Evolutionary conservation across 257 asterid species (phyloP).

Genomic region (Handroanthus guayacan): DNA sequence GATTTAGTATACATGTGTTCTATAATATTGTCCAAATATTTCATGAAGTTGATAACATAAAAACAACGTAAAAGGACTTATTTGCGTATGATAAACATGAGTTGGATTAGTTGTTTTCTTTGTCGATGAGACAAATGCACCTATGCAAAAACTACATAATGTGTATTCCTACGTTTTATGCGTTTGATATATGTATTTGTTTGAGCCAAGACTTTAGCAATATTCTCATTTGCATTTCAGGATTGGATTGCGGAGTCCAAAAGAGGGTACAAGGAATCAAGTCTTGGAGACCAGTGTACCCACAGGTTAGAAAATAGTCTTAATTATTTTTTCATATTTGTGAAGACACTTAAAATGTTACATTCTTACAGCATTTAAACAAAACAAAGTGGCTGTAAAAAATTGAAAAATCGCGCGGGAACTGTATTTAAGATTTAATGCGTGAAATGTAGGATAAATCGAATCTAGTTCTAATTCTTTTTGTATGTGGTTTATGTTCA

Average conservation of each 20-base stretch:
- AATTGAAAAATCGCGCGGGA: neutral
- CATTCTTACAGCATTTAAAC: neutral
- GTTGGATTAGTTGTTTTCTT: neutral
- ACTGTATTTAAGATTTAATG: neutral
- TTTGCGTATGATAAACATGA: neutral
- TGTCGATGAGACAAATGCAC: neutral
- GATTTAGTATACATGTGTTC: neutral
- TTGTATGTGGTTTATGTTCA: conserved; percentile 14
- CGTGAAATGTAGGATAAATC: neutral
- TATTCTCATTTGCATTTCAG: conserved; percentile 38
- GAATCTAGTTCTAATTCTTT: neutral
- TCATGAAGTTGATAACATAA: neutral
- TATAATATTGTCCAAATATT: neutral
- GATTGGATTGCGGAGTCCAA: conserved; percentile 64
- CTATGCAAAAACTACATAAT: neutral
- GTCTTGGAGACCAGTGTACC: conserved; percentile 67
- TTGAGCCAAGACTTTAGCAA: neutral
- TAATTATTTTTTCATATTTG: neutral
- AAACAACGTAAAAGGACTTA: neutral
- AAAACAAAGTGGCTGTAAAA: neutral
- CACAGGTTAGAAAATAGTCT: conserved; percentile 52
- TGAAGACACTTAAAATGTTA: neutral
- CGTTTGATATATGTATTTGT: conserved; percentile 2
- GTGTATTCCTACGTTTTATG: neutral
- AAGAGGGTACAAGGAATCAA: conserved; percentile 60